A percentile compares a stretch with the other conserved stretches of the same genome.
These are phyloP conservation scores for Kwoniella botswanensis DNA, from an alignment of 768 basidiomycete genomes.

Conservation along the genomic window DNA sequence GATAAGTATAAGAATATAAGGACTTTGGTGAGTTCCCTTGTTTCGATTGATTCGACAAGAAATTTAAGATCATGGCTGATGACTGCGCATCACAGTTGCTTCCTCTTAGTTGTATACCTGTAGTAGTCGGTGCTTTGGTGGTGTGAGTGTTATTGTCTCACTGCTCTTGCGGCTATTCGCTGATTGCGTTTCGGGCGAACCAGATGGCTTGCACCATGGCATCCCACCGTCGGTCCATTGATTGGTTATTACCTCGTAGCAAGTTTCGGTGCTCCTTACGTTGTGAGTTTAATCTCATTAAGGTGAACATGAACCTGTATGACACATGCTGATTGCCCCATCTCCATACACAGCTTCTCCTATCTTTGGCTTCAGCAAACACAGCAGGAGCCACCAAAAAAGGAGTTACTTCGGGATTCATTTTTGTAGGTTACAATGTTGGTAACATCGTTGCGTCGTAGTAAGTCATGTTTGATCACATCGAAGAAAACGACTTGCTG, in stretches of 20 bases:
- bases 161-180: background rate
- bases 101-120: conserved; percentile 56
- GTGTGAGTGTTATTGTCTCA: conserved; percentile 23
- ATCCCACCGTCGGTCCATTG: conserved; percentile 51
- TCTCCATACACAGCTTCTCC: conserved; percentile 37
- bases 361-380: conserved; percentile 53
- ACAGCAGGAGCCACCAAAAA: conserved; percentile 58
- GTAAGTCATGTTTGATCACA: conserved; percentile 7
- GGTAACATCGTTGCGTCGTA: conserved; percentile 41
- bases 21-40: conserved; percentile 45
- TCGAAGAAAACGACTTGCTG: background rate
- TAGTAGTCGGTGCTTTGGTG: conserved; percentile 55
- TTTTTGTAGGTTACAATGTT: conserved; percentile 56
- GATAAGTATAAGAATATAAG: conserved; percentile 46
- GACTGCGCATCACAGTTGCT: conserved; percentile 31
- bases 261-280: conserved; percentile 26
- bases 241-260: conserved; percentile 57
- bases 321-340: background rate
- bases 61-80: too few species aligned
- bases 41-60: background rate
- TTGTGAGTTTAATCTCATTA: conserved; percentile 5
- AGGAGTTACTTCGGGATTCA: conserved; percentile 43
- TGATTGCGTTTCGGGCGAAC: conserved; percentile 27
- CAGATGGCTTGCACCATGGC: conserved; percentile 55
- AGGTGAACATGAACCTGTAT: background rate